phyloP scores from a whole-genome alignment of 1,139 yeast species.

The Yarrowia galli region DNA sequence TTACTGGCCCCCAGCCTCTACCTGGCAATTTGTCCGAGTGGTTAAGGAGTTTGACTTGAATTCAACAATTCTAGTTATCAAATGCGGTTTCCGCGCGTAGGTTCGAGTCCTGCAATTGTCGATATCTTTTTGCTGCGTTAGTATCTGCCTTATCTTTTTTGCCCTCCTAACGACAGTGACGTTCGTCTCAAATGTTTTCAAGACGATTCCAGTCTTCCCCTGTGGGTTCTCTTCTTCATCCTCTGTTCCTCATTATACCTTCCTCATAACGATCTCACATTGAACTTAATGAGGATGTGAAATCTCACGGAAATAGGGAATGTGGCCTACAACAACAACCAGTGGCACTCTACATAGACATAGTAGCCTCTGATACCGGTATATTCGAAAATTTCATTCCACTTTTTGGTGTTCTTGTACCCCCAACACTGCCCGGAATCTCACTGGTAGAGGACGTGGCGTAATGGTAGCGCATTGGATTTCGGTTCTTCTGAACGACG shows the following conservation, averaged over 20 bases:
- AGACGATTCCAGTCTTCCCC: too few species aligned
- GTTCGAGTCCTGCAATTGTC: slow-evolving; percentile 39
- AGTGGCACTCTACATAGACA: too few species aligned
- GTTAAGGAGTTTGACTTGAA: slow-evolving; percentile 40
- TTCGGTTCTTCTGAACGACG: slow-evolving; percentile 32
- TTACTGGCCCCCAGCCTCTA: neutral
- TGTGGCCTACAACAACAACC: too few species aligned
- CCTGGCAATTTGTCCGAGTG: slow-evolving; percentile 39
- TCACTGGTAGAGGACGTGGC: slow-evolving; percentile 23
- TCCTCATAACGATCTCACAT: too few species aligned
- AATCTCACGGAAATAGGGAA: too few species aligned
- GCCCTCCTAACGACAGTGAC: too few species aligned
- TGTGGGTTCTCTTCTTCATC: too few species aligned
- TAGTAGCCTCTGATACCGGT: too few species aligned
- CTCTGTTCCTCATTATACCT: too few species aligned
- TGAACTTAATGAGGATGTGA: too few species aligned
- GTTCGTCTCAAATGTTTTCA: too few species aligned
- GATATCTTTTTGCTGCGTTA: slow-evolving; percentile 11
- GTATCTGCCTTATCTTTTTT: too few species aligned
- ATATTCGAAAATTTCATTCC: neutral
- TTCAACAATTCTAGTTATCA: slow-evolving; percentile 30
- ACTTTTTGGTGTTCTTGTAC: neutral
- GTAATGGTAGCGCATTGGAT: slow-evolving; percentile 35
- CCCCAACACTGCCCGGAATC: neutral
- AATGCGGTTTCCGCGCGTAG: slow-evolving; percentile 40